Conservation (phyloP, 2,329 filamentous ascomycete genomes). For the Gnomoniopsis smithogilvyi region DNA sequence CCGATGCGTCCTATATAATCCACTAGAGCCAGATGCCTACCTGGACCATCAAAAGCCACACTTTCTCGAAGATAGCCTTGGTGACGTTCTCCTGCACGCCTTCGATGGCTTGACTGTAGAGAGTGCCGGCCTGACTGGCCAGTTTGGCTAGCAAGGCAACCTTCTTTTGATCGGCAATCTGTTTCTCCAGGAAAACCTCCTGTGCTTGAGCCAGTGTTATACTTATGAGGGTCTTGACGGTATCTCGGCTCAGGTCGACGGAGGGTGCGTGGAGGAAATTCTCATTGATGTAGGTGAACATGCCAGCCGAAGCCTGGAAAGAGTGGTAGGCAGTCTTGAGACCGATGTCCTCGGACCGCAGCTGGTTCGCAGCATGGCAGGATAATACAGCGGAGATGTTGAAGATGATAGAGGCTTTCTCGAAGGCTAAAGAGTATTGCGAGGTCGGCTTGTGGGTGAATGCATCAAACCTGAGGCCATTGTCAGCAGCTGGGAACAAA, state of each 20-base stretch:
- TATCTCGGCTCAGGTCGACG: constrained; percentile 92
- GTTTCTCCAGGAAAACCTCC: constrained; percentile 96
- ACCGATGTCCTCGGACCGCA: constrained; percentile 85
- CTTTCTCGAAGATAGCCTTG: constrained; percentile 89
- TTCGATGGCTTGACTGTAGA: constrained; percentile 85
- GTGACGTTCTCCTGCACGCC: constrained; percentile 90
- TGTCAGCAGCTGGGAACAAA: constrained; percentile 1
- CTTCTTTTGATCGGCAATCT: constrained; percentile 90
- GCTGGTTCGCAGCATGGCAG: constrained; percentile 91
- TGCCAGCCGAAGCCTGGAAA: constrained; percentile 95
- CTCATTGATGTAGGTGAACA: constrained; percentile 99
- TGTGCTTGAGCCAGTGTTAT: constrained; percentile 95
- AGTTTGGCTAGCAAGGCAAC: constrained; percentile 87
- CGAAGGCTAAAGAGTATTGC: constrained; percentile 94
- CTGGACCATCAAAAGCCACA: constrained; percentile 82
- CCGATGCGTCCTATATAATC: constrained; percentile 10
- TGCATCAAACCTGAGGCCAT: constrained; percentile 87
- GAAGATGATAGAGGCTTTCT: constrained; percentile 99
- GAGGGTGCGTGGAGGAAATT: constrained; percentile 98
- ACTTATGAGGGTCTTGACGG: constrained; percentile 88
- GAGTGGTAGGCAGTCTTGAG: constrained; percentile 97
- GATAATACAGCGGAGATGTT: constrained; percentile 97
- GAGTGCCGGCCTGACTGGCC: constrained; percentile 81
- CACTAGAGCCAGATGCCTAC: constrained; percentile 41
- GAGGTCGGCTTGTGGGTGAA: constrained; percentile 98